phyloP scores from a whole-genome alignment of 2,329 filamentous ascomycete genomes.

The Ophiostoma australiae region DNA sequence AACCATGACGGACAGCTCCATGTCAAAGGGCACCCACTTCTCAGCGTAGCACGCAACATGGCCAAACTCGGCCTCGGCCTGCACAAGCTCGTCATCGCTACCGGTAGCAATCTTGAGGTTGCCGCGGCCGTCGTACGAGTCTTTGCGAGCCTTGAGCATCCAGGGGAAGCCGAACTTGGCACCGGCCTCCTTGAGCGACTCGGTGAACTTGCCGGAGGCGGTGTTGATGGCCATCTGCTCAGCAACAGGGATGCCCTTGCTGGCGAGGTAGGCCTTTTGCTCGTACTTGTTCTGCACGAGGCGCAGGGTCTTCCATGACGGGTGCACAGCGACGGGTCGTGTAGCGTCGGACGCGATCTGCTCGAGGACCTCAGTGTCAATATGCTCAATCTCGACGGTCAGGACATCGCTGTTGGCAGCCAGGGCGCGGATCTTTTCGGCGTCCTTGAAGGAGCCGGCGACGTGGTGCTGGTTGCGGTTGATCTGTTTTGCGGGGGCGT shows the following conservation, averaged over 20 bases:
- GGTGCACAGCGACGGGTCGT: conserved; percentile 58
- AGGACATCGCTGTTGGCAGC: conserved; percentile 72
- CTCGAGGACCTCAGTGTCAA: conserved; percentile 83
- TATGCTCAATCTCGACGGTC: conserved; percentile 93
- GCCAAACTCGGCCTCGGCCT: conserved; percentile 65
- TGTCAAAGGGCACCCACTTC: conserved; percentile 78
- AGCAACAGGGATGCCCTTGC: conserved; percentile 66
- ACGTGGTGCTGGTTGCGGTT: conserved; percentile 64
- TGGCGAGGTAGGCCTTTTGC: conserved; percentile 75
- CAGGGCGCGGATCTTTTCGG: conserved; percentile 71
- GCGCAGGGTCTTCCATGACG: conserved; percentile 78
- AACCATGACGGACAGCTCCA: conserved; percentile 91
- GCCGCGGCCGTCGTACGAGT: conserved; percentile 86
- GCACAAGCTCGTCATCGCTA: conserved; percentile 54
- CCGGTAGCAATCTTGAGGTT: conserved; percentile 49
- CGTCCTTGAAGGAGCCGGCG: conserved; percentile 81
- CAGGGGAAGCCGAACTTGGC: conserved; percentile 70
- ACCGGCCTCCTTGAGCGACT: conserved; percentile 60
- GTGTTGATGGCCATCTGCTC: conserved; percentile 60
- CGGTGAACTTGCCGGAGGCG: conserved; percentile 49
- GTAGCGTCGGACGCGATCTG: conserved; percentile 65
- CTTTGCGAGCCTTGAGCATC: conserved; percentile 87
- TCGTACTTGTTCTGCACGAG: conserved; percentile 90
- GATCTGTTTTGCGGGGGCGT: conserved; percentile 79
- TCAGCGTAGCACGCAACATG: conserved; percentile 77